These are phyloP conservation scores for Amanita exitialis DNA, from an alignment of 768 basidiomycete species.

Conservation along the genomic window DNA sequence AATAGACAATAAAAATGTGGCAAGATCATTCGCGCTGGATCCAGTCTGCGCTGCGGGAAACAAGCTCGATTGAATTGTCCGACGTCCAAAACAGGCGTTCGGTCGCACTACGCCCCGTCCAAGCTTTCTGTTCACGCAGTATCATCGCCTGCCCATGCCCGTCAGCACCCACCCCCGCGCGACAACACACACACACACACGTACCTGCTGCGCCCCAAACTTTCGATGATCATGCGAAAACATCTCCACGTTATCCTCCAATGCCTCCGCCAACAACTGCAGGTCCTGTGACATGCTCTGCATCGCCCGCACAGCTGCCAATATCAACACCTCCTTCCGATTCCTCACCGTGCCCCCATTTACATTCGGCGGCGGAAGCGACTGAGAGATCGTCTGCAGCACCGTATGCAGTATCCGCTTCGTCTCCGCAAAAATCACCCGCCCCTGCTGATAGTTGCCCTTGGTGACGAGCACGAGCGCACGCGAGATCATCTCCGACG, in stretches of 20 bases:
- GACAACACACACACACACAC: conserved; percentile 12
- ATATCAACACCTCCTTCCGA: conserved; percentile 66
- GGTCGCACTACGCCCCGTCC: conserved; percentile 86
- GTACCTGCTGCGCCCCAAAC: conserved; percentile 93
- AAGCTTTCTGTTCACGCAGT: conserved; percentile 89
- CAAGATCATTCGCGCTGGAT: conserved; percentile 45
- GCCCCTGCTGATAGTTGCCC: conserved; percentile 84
- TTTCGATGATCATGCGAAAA: conserved; percentile 94
- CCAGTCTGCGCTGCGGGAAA: conserved; percentile 81
- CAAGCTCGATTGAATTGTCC: conserved; percentile 84
- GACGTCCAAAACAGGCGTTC: conserved; percentile 91
- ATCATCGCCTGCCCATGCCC: conserved; percentile 70
- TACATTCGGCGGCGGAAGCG: conserved; percentile 47
- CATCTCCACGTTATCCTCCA: conserved; percentile 84
- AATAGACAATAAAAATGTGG: neutral
- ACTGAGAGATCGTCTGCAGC: conserved; percentile 71
- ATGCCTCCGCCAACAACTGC: conserved; percentile 75
- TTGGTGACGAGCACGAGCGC: conserved; percentile 86
- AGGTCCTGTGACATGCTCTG: conserved; percentile 82
- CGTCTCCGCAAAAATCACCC: conserved; percentile 84
- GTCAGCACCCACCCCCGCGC: neutral
- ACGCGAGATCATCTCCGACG: conserved; percentile 95
- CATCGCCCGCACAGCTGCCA: conserved; percentile 70
- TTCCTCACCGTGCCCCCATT: conserved; percentile 50
- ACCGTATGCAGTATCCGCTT: conserved; percentile 90